Percentiles rank a stretch among this genome's conserved stretches.
Evolutionary conservation across 1,139 yeast genomes (phyloP).

Genomic region (Pneumocystis sp.): DNA sequence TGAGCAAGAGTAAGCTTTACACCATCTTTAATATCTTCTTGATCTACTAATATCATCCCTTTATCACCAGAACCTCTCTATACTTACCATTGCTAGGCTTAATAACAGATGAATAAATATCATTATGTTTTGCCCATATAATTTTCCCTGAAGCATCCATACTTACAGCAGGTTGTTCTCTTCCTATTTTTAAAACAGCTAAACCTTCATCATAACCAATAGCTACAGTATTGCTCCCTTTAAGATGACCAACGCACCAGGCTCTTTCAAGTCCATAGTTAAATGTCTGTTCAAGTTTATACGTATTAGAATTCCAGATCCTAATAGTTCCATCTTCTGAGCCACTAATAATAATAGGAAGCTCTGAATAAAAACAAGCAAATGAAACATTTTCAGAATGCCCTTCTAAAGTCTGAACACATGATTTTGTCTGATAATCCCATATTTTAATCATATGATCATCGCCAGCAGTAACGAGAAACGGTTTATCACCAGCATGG

Average conservation of each 20-base stretch:
- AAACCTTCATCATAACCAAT: slow-evolving; percentile 93
- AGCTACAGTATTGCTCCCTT: slow-evolving; percentile 66
- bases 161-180: slow-evolving; percentile 84
- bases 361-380: slow-evolving; percentile 92
- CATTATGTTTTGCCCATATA: slow-evolving; percentile 82
- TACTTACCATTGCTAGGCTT: slow-evolving; percentile 25
- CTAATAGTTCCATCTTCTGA: slow-evolving; percentile 86
- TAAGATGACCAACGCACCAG: slow-evolving; percentile 81
- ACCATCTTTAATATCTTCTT: slow-evolving; percentile 47
- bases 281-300: slow-evolving; percentile 76
- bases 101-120: slow-evolving; percentile 70
- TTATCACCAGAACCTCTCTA: not conserved
- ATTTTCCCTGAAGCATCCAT: slow-evolving; percentile 88
- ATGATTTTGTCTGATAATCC: slow-evolving; percentile 95
- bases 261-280: slow-evolving; percentile 88
- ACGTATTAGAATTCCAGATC: slow-evolving; percentile 81
- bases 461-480: slow-evolving; percentile 81
- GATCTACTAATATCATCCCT: slow-evolving; percentile 19
- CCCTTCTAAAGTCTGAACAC: slow-evolving; percentile 88
- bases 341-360: slow-evolving; percentile 77
- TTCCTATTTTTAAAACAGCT: slow-evolving; percentile 73
- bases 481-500: slow-evolving; percentile 94
- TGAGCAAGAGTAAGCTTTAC: slow-evolving; percentile 59
- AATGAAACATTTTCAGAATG: slow-evolving; percentile 89
- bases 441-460: slow-evolving; percentile 82